Conservation (phyloP, 371 early-diverging fungal genomes). For the Syncephalastrum contaminatum region DNA sequence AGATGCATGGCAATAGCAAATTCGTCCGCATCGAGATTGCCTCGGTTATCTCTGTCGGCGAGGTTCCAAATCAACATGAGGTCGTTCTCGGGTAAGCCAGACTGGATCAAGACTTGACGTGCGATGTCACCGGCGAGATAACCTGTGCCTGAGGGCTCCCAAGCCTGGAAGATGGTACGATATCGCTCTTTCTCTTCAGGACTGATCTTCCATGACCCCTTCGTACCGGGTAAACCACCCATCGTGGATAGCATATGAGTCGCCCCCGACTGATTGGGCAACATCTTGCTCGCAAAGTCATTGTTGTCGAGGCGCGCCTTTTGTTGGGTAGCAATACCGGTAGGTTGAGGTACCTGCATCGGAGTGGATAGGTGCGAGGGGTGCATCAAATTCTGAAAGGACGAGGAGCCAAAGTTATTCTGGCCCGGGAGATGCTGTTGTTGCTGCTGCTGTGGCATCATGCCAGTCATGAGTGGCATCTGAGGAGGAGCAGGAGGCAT, state of each 20-base stretch:
- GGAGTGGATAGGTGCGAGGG: slow-evolving; percentile 13
- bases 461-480: slow-evolving; percentile 14
- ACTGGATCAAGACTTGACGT: slow-evolving; percentile 68
- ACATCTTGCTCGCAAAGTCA: slow-evolving; percentile 51
- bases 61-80: slow-evolving; percentile 52
- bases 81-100: slow-evolving; percentile 32
- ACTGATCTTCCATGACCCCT: slow-evolving; percentile 76
- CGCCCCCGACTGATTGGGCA: slow-evolving; percentile 45
- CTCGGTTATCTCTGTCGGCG: slow-evolving; percentile 46
- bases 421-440: slow-evolving; percentile 6
- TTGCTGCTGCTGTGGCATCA: slow-evolving; percentile 13
- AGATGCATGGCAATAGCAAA: slow-evolving; percentile 58
- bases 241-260: slow-evolving; percentile 28
- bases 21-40: slow-evolving; percentile 50
- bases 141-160: slow-evolving; percentile 79
- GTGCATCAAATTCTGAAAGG: slow-evolving; percentile 13
- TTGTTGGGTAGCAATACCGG: slow-evolving; percentile 21
- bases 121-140: slow-evolving; percentile 84
- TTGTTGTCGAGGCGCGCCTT: slow-evolving; percentile 40
- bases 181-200: slow-evolving; percentile 79
- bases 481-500: slow-evolving; percentile 16
- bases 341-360: slow-evolving; percentile 18
- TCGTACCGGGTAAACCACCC: slow-evolving; percentile 19
- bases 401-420: background rate
- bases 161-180: slow-evolving; percentile 80